These are phyloP conservation scores for Pythium monospermum DNA, from an alignment of 352 stramenopile genomes.

Conservation along the genomic window DNA sequence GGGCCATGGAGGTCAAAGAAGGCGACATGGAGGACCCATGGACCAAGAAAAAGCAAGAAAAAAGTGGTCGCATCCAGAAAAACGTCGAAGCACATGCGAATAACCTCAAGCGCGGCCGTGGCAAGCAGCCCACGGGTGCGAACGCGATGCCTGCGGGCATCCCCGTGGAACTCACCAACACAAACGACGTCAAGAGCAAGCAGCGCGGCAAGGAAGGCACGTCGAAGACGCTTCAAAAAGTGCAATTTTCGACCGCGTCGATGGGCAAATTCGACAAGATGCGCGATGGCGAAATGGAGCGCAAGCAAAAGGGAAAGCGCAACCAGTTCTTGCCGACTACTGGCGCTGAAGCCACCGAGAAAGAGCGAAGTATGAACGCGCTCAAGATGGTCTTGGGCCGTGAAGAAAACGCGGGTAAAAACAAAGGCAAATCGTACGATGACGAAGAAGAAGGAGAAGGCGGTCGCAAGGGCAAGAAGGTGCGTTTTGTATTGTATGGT, in stretches of 20 bases:
- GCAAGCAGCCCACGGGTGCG: constrained; percentile 43
- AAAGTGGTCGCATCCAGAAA: constrained; percentile 89
- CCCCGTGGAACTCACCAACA: constrained; percentile 87
- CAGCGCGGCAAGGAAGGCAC: constrained; percentile 89
- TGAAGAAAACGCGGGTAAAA: constrained; percentile 76
- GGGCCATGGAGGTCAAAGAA: constrained; percentile 92
- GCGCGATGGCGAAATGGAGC: constrained; percentile 87
- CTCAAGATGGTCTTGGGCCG: constrained; percentile 69
- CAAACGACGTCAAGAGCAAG: constrained; percentile 61
- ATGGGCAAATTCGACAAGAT: constrained; percentile 95
- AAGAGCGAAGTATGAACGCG: constrained; percentile 75
- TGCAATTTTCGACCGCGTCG: constrained; percentile 91
- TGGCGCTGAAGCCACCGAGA: constrained; percentile 67
- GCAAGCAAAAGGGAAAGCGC: constrained; percentile 82
- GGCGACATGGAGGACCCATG: constrained; percentile 93
- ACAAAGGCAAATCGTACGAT: constrained; percentile 49
- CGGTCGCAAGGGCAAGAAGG: constrained; percentile 56
- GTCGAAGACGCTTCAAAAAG: constrained; percentile 84
- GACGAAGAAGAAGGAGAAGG: constrained; percentile 51
- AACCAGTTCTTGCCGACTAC: constrained; percentile 78
- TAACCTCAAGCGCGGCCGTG: constrained; percentile 67
- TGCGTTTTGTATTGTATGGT: constrained; percentile 5
- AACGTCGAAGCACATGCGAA: constrained; percentile 86
- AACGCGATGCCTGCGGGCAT: constrained; percentile 71
- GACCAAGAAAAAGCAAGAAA: constrained; percentile 91